Percentiles rank a stretch among this genome's conserved stretches.
Evolutionary conservation across 495 filamentous ascomycete genomes (phyloP).

Genomic region (Neurospora sp.): DNA sequence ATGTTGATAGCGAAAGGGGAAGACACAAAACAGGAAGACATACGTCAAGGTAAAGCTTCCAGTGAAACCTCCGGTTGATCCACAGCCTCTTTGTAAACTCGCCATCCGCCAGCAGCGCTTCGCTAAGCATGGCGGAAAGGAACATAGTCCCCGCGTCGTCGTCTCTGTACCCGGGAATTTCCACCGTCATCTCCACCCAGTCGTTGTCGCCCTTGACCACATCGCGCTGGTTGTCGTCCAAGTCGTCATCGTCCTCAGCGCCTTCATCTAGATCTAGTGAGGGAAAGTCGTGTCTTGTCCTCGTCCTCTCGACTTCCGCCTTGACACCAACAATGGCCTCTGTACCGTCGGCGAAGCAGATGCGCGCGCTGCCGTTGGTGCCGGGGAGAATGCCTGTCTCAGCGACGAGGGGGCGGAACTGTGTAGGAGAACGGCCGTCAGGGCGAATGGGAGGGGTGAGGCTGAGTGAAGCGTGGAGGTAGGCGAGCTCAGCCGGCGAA

Average conservation of each 20-base stretch:
- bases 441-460: slow-evolving; percentile 76
- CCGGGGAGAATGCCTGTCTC: slow-evolving; percentile 82
- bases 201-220: slow-evolving; percentile 34
- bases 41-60: slow-evolving; percentile 93
- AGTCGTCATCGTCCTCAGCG: slow-evolving; percentile 15
- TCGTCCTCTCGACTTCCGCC: slow-evolving; percentile 74
- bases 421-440: slow-evolving; percentile 68
- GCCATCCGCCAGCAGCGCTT: slow-evolving; percentile 71
- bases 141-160: slow-evolving; percentile 88
- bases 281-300: slow-evolving; percentile 22
- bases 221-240: slow-evolving; percentile 11
- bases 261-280: slow-evolving; percentile 11
- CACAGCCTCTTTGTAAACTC: slow-evolving; percentile 59
- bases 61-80: slow-evolving; percentile 87
- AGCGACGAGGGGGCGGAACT: slow-evolving; percentile 84
- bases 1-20: background rate
- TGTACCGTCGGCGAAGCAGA: slow-evolving; percentile 90
- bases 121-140: slow-evolving; percentile 74
- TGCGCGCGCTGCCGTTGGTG: slow-evolving; percentile 82
- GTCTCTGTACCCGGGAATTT: slow-evolving; percentile 79
- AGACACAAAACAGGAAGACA: slow-evolving; percentile 22
- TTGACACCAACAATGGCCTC: slow-evolving; percentile 95
- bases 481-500: slow-evolving; percentile 92
- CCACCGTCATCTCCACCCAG: slow-evolving; percentile 78
- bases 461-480: slow-evolving; percentile 80